These are phyloP conservation scores for Dujonia santamariae DNA, from an alignment of 1,139 yeast genomes.

Conservation along the genomic window DNA sequence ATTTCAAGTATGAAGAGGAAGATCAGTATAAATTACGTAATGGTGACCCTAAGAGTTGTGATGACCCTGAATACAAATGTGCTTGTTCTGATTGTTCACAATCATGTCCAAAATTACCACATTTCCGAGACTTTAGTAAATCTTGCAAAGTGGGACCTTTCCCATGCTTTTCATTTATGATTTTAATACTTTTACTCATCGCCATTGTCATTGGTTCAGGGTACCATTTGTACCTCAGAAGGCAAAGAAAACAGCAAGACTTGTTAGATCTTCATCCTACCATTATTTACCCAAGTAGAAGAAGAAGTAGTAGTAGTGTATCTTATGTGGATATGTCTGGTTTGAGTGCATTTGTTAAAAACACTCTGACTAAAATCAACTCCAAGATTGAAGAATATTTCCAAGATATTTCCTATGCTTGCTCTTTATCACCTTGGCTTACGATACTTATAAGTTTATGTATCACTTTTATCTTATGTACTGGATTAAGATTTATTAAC, in stretches of 20 bases:
- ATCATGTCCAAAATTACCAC: slow-evolving; percentile 70
- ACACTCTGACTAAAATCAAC: slow-evolving; percentile 11
- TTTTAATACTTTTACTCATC: slow-evolving; percentile 49
- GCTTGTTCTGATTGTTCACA: slow-evolving; percentile 88
- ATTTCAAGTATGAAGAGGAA: slow-evolving; percentile 52
- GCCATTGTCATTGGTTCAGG: slow-evolving; percentile 35
- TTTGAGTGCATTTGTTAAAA: slow-evolving; percentile 12
- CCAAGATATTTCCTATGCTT: slow-evolving; percentile 46
- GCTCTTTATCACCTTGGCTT: slow-evolving; percentile 57
- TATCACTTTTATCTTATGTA: slow-evolving; percentile 44
- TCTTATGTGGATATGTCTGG: slow-evolving; percentile 14
- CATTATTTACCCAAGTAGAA: not conserved
- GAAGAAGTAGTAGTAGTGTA: not conserved
- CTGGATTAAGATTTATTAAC: slow-evolving; percentile 40
- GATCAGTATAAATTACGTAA: slow-evolving; percentile 19
- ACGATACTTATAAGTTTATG: slow-evolving; percentile 48
- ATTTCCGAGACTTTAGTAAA: slow-evolving; percentile 29
- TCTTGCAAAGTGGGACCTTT: slow-evolving; percentile 58
- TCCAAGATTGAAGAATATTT: slow-evolving; percentile 28
- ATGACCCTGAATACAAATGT: slow-evolving; percentile 66
- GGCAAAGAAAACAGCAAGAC: slow-evolving; percentile 4
- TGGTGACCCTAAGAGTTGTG: slow-evolving; percentile 51
- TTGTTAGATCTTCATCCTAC: not conserved
- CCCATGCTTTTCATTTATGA: slow-evolving; percentile 71
- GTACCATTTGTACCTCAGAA: slow-evolving; percentile 32